A percentile compares a stretch with the other conserved stretches of the same genome.
Evolutionary conservation across 169 alveolate genomes (phyloP).

Genomic region (Eimeria mitis): DNA sequence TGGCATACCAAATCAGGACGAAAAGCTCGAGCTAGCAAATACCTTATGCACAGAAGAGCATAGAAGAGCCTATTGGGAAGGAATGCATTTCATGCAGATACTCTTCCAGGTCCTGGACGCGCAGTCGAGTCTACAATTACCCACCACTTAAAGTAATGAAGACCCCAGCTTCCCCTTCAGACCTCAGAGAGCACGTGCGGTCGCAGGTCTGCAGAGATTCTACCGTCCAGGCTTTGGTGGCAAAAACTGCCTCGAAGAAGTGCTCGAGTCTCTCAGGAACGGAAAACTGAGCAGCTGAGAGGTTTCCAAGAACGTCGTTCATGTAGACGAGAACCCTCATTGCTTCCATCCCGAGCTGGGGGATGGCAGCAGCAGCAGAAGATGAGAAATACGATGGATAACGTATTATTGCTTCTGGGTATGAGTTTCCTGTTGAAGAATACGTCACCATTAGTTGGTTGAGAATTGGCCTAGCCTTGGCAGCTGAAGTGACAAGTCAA

Average conservation of each 20-base stretch:
- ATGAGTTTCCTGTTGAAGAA: not conserved
- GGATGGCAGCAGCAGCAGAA: not conserved
- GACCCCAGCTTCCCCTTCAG: conserved; percentile 24
- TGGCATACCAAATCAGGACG: not conserved
- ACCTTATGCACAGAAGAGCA: not conserved
- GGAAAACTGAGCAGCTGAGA: not conserved
- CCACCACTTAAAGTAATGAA: not conserved
- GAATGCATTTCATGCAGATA: not conserved
- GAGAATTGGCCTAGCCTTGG: conserved; percentile 42
- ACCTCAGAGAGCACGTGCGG: conserved; percentile 1
- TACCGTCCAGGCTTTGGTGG: conserved; percentile 23
- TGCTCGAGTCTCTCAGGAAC: not conserved
- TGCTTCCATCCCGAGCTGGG: not conserved
- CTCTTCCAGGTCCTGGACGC: not conserved
- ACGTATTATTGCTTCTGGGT: conserved; percentile 37
- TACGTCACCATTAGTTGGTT: conserved; percentile 29
- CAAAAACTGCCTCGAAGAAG: not conserved
- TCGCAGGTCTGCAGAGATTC: not conserved
- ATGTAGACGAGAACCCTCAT: conserved; percentile 9
- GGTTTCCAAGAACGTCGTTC: conserved; percentile 5
- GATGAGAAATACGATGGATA: conserved; percentile 18
- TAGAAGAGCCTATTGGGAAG: not conserved
- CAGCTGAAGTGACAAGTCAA: conserved; percentile 18
- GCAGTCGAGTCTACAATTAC: not conserved
- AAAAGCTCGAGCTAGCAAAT: not conserved